Evolutionary conservation across 1,139 yeast genomes (phyloP).

Genomic region (Sugiyamaella japonica): DNA sequence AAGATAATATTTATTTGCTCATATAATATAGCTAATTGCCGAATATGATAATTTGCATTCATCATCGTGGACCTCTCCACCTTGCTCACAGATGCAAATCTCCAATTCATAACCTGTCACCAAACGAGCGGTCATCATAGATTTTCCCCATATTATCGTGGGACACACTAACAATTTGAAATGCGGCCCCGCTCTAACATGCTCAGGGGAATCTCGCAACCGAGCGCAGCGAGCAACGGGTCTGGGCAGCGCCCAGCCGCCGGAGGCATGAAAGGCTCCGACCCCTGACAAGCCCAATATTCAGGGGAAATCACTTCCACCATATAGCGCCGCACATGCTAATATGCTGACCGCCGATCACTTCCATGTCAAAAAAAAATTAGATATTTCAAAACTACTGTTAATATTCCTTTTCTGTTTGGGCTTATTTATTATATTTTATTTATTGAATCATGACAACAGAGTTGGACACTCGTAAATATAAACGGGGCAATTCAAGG

Average conservation of each 20-base stretch:
- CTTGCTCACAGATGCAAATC: neutral
- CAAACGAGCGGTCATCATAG: too few relatives aligned
- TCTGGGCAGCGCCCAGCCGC: too few relatives aligned
- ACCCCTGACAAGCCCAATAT: too few relatives aligned
- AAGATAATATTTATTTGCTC: conserved; percentile 11
- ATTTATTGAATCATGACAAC: conserved; percentile 1
- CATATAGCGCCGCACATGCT: too few relatives aligned
- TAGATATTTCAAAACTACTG: conserved; percentile 1
- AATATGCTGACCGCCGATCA: neutral
- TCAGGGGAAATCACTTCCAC: conserved; percentile 2
- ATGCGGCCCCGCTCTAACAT: too few relatives aligned
- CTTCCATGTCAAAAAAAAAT: conserved; percentile 1
- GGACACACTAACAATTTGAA: too few relatives aligned
- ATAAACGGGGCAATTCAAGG: conserved; percentile 18
- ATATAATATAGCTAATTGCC: conserved; percentile 1
- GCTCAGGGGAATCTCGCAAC: too few relatives aligned
- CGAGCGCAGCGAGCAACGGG: too few relatives aligned
- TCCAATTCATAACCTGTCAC: neutral
- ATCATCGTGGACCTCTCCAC: neutral
- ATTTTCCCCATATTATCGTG: too few relatives aligned
- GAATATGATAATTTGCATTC: neutral
- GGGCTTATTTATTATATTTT: conserved; percentile 2
- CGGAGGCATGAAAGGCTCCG: too few relatives aligned
- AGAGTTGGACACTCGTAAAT: conserved; percentile 17
- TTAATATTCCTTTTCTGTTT: neutral